These are phyloP conservation scores for Lojkania enalia DNA, from an alignment of 2,329 filamentous ascomycete species.

Conservation along the genomic window DNA sequence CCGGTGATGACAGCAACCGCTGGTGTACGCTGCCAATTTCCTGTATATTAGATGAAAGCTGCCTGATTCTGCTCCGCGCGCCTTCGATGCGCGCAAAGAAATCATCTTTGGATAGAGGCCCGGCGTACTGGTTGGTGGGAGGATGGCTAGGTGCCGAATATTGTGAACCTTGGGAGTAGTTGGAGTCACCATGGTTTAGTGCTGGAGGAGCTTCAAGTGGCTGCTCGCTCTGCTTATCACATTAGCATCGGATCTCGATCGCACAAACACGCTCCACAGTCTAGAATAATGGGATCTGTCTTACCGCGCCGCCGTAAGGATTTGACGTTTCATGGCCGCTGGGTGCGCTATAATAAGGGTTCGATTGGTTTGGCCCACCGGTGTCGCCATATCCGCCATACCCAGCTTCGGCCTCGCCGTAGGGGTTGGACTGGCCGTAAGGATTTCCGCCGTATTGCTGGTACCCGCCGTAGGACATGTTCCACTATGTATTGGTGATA, in stretches of 20 bases:
- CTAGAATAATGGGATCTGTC: conserved; percentile 4
- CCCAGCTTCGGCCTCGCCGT: conserved; percentile 52
- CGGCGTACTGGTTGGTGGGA: conserved; percentile 59
- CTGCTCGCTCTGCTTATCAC: conserved; percentile 26
- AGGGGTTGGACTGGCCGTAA: conserved; percentile 63
- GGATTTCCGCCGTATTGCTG: conserved; percentile 63
- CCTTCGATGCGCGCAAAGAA: conserved; percentile 70
- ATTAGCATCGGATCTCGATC: neutral
- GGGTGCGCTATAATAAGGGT: conserved; percentile 44
- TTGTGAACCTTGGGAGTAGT: conserved; percentile 45
- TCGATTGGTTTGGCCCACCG: too few relatives aligned
- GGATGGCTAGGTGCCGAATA: conserved; percentile 39
- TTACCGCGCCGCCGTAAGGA: conserved; percentile 27
- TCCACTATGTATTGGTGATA: conserved; percentile 1
- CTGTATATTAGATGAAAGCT: conserved; percentile 67
- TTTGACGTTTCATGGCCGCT: conserved; percentile 33
- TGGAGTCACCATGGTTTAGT: conserved; percentile 40
- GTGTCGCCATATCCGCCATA: conserved; percentile 20
- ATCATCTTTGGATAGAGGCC: conserved; percentile 63
- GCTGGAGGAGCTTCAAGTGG: conserved; percentile 30
- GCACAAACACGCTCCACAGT: neutral
- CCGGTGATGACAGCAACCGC: conserved; percentile 68
- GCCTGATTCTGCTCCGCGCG: conserved; percentile 68
- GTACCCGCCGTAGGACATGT: conserved; percentile 50
- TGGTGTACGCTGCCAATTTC: conserved; percentile 72